Base-by-base conservation (phyloP, 768 basidiomycete genomes). In the Auricularia cornea region DNA sequence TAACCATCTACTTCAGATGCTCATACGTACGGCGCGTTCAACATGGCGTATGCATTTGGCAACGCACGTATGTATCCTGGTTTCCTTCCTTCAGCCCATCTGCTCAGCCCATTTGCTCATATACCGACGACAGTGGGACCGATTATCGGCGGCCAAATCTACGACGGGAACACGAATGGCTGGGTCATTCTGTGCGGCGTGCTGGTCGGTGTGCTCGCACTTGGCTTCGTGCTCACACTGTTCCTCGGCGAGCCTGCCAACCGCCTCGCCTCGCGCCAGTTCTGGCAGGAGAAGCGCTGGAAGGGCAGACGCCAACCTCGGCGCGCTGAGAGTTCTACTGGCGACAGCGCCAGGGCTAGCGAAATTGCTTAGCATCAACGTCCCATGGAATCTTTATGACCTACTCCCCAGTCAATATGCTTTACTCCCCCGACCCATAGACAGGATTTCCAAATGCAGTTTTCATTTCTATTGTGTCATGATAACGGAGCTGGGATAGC, bases 1-100 rank as follows among this genome's bases (percentile, higher is more conserved):
- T 41, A 12, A 29, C 20, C 35, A 63, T 30, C 57, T 31, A n/a
- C 1, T 56, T 31, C 66, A 90, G 89, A 87, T 72, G 89, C 82
- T 1, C 88, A 91, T 68, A 79, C 88, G 2, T 91, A 89, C 68
- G 89, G 84, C 3, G 84, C 84, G 1, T 89, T 89, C 70, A 92
- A 90, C 73, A 69, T 90, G 12, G 83, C 83, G 2, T 89, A 84
- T 65, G 88, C 85, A 1, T 70, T 88, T 62, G 89, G 87, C 33
- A 80, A 84, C 35, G 74, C 83, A 59, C 69, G 88, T 88, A 67
- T 71, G 81, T 75, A 20, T 12, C 48, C 61, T n/a, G n/a, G n/a
- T n/a, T n/a, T n/a, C 40, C 14, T 20, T 38, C 35, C 59, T 29
- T 35, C 40, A 51, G 56, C 20, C 44, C 23, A 14, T 5, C 20